Base-by-base conservation (phyloP, 306 rosid genomes). In the Sicyos baderoa region DNA sequence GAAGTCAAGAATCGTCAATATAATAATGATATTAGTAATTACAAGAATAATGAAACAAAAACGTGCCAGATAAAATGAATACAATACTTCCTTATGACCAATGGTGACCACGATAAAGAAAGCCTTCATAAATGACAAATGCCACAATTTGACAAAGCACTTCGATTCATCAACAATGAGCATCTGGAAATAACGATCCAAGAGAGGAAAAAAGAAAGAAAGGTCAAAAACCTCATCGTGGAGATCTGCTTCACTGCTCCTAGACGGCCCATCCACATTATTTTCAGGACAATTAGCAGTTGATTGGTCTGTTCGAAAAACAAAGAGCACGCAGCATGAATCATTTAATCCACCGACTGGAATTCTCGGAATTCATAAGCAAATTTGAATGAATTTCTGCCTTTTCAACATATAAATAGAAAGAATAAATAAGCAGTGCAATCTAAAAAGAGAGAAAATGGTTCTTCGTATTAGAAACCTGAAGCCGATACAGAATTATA, bases 221-320 rank as follows among this genome's bases (percentile, higher is more conserved):
- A 16, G 29, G 40, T 71, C 42, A 40, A 40, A 40, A 40, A 89
- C 96, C 95, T 84, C 82, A 16, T 64, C 64, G 49, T 63, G 76
- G 57, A 72, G 78, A 62, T 75, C 83, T 29, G 77, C 69, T 74
- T 51, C 88, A 77, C 70, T 51, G 18, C 76, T 69, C 66, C 62
- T 48, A 48, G 77, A 50, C 17, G 62, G n/a, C 71, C 54, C 77
- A 68, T 79, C 74, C 13, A 0, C 74, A 55, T 55, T 72, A 71
- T 74, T 75, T 71, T 81, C 83, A 71, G 68, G 17, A 63, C 49
- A 76, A 37, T 75, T 53, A 50, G 76, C 49, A 59, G 57, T 76
- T 68, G 81, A 71, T 75, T 85, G 80, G 79, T 75, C 88, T 78
- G 78, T 73, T 65, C 32, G 7, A 32, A 50, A 50, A 70, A 70